These are phyloP conservation scores for Alloascoidea africana DNA, from an alignment of 805 yeast species.

Conservation along the genomic window DNA sequence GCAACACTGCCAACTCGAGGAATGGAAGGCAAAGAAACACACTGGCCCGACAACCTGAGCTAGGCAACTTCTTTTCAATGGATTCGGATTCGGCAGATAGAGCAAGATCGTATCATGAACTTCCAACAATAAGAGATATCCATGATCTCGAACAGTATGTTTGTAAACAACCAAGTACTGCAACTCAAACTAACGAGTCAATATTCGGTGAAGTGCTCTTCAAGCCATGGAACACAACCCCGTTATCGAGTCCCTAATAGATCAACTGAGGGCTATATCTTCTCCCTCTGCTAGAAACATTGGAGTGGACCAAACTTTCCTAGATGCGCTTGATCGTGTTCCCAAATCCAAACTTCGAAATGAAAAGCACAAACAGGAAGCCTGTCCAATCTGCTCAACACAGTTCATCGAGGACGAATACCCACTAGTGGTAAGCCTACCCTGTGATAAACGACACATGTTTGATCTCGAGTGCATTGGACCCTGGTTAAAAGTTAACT, in stretches of 20 bases:
- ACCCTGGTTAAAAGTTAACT: conserved; percentile 68
- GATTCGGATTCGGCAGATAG: background rate
- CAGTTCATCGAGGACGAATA: conserved; percentile 55
- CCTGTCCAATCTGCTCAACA: conserved; percentile 78
- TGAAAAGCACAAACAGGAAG: conserved; percentile 30
- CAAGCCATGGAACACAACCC: background rate
- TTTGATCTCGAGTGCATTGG: conserved; percentile 85
- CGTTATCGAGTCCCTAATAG: background rate
- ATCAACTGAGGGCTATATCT: background rate
- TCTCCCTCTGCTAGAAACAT: conserved; percentile 3
- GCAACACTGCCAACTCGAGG: background rate
- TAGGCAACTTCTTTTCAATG: background rate
- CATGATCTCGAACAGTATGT: background rate
- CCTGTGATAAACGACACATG: conserved; percentile 52
- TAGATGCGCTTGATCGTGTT: conserved; percentile 70
- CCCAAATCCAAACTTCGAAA: conserved; percentile 23
- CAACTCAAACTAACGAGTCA: too few species aligned
- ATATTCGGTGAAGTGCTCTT: conserved; percentile 1
- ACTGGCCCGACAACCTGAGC: background rate
- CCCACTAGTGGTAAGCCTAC: conserved; percentile 65
- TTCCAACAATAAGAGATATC: background rate
- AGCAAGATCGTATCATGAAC: background rate
- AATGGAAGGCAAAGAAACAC: background rate
- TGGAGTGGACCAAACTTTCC: conserved; percentile 54
- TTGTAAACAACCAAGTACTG: too few species aligned